Conservation (phyloP, 805 yeast genomes). For the Brettanomyces nanus region DNA sequence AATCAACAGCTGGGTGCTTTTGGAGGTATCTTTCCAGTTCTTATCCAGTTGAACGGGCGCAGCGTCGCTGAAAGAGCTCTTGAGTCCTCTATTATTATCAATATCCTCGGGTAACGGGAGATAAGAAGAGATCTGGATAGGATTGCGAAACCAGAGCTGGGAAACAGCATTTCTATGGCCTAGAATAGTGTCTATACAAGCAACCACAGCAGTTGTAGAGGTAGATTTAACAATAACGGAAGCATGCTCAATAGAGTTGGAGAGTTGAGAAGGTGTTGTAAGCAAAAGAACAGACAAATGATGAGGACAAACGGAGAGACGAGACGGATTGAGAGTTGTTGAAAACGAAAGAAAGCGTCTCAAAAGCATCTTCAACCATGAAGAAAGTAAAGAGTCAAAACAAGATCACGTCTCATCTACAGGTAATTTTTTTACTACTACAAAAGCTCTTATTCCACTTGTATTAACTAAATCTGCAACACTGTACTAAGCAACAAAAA, state of each 20-base stretch:
- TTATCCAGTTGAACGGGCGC: conserved; percentile 14
- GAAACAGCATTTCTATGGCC: conserved; percentile 19
- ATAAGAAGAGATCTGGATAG: conserved; percentile 8
- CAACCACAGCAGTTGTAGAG: conserved; percentile 12
- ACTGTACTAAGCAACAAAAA: no score
- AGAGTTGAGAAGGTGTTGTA: conserved; percentile 24
- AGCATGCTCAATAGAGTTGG: conserved; percentile 10
- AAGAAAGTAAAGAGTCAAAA: not conserved
- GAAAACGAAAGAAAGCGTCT: conserved; percentile 6
- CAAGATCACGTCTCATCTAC: no score
- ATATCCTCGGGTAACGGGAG: conserved; percentile 8
- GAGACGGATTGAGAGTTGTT: conserved; percentile 20
- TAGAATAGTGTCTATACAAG: conserved; percentile 23
- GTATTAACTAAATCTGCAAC: no score
- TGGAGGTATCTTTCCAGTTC: conserved; percentile 12
- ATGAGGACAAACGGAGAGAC: no score
- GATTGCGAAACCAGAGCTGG: conserved; percentile 20
- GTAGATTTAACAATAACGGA: conserved; percentile 3
- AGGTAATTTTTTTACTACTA: no score
- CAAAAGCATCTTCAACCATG: conserved; percentile 2
- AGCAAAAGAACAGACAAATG: conserved; percentile 18
- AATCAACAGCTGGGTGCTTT: conserved; percentile 3
- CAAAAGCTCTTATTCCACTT: no score
- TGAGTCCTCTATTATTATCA: conserved; percentile 1
- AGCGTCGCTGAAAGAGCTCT: conserved; percentile 10